Evolutionary conservation across 192 early-diverging fungal species (phyloP), one percentile per base, ranked within the genome.

Genomic region (Kickxella alabastrina): DNA sequence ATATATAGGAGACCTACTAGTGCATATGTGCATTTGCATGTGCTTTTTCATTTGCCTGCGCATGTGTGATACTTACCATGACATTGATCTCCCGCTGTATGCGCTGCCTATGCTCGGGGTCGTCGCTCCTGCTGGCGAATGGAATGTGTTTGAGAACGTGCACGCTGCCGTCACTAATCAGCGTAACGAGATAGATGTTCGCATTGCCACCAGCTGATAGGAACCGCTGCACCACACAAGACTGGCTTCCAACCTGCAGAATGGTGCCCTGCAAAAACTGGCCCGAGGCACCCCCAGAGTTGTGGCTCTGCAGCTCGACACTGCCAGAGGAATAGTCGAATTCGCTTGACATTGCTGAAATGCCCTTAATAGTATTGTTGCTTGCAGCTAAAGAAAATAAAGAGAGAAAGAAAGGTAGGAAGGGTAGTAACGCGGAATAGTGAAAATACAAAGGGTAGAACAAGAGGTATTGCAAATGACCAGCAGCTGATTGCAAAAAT

Each of bases 161-260:
- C 15, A 58, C 65, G 15, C 77, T 57, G 12, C 78, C 77, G 8
- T 67, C 68, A 35, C 74, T 75, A 31, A 77, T 60, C 6, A 84
- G 63, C 5, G 69, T 65, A 1, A 89, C 92, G 35, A 90, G 57
- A 57, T 97, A 97, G 18, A 97, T 85, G 72, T 95, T 88, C 10
- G 95, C 92, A 56, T 92, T 90, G 6, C 91, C 92, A 38, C 94
- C 71, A 3, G 55, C 48, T 9, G 59, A 56, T 10, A 74, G 51
- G 37, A 67, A 74, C 25, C 49, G 71, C 64, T 74, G 50, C 10
- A 74, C 59, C 18, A 67, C 64, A 21, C 71, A 74, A 15, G 71
- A 54, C 36, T 59, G 55, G 38, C 27, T 51, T 41, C 46, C 56
- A 8, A 74, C 71, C 52, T 66, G 64, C 32, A 74, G 55, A 42